Evolutionary conservation across 768 basidiomycete genomes (phyloP), one percentile per base, ranked within the genome.

Genomic region (Collybiopsis confluens): DNA sequence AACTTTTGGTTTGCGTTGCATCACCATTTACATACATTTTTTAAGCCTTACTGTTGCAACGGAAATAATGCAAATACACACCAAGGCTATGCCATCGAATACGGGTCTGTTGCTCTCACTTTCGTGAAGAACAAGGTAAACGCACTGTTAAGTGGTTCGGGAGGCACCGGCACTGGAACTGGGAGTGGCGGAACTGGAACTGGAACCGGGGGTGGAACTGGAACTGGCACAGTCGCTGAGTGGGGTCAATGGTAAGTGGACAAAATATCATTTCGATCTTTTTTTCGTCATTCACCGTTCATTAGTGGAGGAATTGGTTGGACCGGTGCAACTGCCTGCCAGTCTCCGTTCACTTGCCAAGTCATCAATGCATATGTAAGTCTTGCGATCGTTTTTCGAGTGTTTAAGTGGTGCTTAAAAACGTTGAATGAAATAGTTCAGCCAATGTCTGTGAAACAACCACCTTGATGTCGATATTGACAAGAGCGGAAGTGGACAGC

Each of bases 41-140:
- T n/a, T n/a, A n/a, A n/a, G n/a, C 68, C 68, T 2, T 70, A 65
- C 63, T 70, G 68, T 62, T 68, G 68, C 62, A 70, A 65, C 47
- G 67, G 68, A 26, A 58, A 35, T 54, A 58, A 70, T 49, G 58
- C 61, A 20, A 59, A 59, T 56, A 65, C 66, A 4, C 67, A 70
- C 56, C 65, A 70, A 58, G 65, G 65, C 24, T 70, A 70, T 42
- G 68, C 64, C 2, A 63, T 55, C 18, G 65, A 66, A 55, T 70
- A 70, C 54, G 68, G 68, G 42, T 54, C 62, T 26, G 59, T 52
- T 23, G 68, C 68, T 4, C 58, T 69, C 45, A 58, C 66, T 2
- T 69, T 69, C 58, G 63, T 69, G 45, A 63, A 64, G 54, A 54
- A 57, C 54, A 61, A 65, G 56, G 61, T 68, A 21, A 63, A 59